These are phyloP conservation scores for Tolypocladium pustulatum DNA, from an alignment of 2,329 filamentous ascomycete species.

Conservation along the genomic window DNA sequence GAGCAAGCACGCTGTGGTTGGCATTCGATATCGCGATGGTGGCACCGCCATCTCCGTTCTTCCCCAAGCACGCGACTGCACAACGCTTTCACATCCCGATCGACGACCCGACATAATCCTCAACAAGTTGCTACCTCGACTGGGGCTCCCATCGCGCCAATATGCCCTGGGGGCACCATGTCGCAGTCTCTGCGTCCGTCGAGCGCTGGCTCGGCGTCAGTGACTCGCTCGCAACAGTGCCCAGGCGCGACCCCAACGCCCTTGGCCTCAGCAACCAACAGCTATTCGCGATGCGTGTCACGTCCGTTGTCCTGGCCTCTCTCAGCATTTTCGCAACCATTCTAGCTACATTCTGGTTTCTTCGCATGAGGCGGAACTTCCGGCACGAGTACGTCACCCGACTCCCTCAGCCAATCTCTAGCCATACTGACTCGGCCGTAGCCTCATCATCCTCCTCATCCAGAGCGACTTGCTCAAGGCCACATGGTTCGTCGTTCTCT, in stretches of 20 bases:
- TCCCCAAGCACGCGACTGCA: neutral
- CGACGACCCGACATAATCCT: neutral
- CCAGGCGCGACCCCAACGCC: neutral
- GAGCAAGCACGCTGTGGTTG: neutral
- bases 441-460: slow-evolving; percentile 65
- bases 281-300: slow-evolving; percentile 12
- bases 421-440: slow-evolving; percentile 16
- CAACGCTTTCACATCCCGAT: neutral
- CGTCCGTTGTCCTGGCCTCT: slow-evolving; percentile 29
- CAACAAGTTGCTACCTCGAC: neutral
- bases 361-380: slow-evolving; percentile 62
- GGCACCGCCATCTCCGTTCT: neutral
- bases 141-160: neutral
- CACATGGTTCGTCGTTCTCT: slow-evolving; percentile 56
- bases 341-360: slow-evolving; percentile 59
- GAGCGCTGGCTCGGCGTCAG: neutral
- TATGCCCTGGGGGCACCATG: neutral
- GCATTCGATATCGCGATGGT: neutral
- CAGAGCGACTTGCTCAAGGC: slow-evolving; percentile 63
- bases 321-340: slow-evolving; percentile 47
- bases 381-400: slow-evolving; percentile 40
- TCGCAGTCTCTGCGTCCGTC: neutral
- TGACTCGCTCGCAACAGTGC: neutral
- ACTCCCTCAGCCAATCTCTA: neutral
- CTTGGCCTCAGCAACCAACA: slow-evolving; percentile 2